These are phyloP conservation scores for Scutellaria baicalensis DNA, from an alignment of 257 asterid genomes.

Conservation along the genomic window DNA sequence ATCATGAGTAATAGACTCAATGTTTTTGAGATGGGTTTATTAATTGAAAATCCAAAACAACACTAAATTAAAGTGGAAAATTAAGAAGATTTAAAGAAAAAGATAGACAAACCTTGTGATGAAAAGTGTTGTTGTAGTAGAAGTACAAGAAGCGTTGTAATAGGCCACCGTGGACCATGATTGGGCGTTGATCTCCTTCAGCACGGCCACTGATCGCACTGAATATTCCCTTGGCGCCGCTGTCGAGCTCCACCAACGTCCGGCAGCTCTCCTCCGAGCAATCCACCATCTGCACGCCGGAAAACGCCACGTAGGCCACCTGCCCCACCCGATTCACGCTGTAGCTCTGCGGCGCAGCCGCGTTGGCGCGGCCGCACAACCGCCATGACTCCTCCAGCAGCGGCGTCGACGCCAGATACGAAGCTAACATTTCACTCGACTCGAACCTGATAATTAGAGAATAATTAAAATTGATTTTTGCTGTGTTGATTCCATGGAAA, in stretches of 20 bases:
- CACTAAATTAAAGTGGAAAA: neutral
- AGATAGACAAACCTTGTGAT: conserved; percentile 40
- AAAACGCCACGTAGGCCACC: conserved; percentile 59
- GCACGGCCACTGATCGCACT: conserved; percentile 18
- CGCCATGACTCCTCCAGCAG: conserved; percentile 73
- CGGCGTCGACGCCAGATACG: conserved; percentile 72
- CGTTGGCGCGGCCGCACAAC: conserved; percentile 45
- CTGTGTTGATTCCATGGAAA: neutral
- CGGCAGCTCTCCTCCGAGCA: conserved; percentile 36
- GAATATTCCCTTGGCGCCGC: conserved; percentile 29
- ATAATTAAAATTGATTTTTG: no score
- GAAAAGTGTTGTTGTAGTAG: conserved; percentile 29
- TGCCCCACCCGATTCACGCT: conserved; percentile 30
- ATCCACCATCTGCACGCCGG: conserved; percentile 48
- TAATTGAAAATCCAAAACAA: neutral
- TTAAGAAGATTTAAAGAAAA: no score
- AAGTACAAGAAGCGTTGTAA: conserved; percentile 43
- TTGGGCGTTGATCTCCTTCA: conserved; percentile 16
- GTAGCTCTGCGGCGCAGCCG: conserved; percentile 33
- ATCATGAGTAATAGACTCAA: no score
- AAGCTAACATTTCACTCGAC: conserved; percentile 77
- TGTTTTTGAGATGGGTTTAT: no score
- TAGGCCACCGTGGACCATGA: conserved; percentile 64
- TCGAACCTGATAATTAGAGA: conserved; percentile 48
- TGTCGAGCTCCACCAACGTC: conserved; percentile 39